Base-by-base conservation (phyloP, 108 stramenopile genomes). In the Phaeodactylum tricornutum region DNA sequence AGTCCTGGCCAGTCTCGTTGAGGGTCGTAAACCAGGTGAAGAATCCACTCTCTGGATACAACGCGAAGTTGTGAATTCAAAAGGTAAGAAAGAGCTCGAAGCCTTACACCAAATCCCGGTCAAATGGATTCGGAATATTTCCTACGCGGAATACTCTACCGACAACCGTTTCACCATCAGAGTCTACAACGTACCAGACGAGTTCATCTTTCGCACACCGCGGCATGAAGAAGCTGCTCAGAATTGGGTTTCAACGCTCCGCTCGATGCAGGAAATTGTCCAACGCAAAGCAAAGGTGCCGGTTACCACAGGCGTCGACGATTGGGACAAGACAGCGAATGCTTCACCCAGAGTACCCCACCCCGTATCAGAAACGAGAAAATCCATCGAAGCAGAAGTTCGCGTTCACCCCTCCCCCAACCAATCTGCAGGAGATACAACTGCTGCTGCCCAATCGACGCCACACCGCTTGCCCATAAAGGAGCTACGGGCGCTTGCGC, bases 11-110 rank as follows among this genome's bases (percentile, higher is more conserved):
- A 72, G 66, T 4, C 38, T 91, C 3, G 84, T 91, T 4, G 74
- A 84, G 51, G 81, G 71, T 2, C 71, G 79, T 21, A 60, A 75
- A 23, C 74, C 74, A 11, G 83, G 84, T 27, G 81, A 91, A 58
- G 84, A 86, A 59, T 84, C 84, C 1, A 91, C 84, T 21, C 64
- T 91, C 15, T 91, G 88, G 88, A 86, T 91, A 67, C 84, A 91
- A 74, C 70, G 88, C n/a, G 79, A 91, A 58, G 59, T 70, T 4
- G 39, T 49, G 4, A 69, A 87, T 52, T 14, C 19, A 1, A 70
- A 69, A 2, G 74, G 71, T 1, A 73, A 74, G 50, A 74, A 61
- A 8, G 81, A 72, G 25, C 51, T 91, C 33, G 88, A 86, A 51
- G 84, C 82, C 0, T 71, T 91, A 63, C 81, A 86, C 72, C 78